Evolutionary conservation across 1,139 yeast genomes (phyloP), one percentile per base, ranked within the genome.

Genomic region (Candida frijolesensis): DNA sequence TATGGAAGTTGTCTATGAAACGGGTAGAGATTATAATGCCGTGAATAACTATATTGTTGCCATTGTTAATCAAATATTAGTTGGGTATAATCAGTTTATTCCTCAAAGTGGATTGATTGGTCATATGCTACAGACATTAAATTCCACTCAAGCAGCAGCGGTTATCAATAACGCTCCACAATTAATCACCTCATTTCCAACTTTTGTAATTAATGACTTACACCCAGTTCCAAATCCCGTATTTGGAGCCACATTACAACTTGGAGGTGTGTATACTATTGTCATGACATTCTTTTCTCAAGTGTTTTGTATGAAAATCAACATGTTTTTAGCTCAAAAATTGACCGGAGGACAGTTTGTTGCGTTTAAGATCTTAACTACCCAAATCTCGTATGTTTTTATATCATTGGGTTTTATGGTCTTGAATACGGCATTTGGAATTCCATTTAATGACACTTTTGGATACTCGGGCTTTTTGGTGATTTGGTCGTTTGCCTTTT

Each of bases 381-480:
- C 82, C 0, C 85, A 80, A 51, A 44, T 68, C 2, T 69, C 78
- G 0, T 80, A 74, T 56, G 44, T 79, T 1, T 58, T 76, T 5
- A 56, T 80, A 27, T 69, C 81, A 1, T 61, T 81, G 34, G 71
- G 76, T 1, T 77, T 68, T 54, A 70, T 77, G 27, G 58, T 68
- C 10, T 62, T 78, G 53, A 76, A 75, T 53, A 64, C 71, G 11
- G 83, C 84, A 0, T 81, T 76, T 60, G 76, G 72, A 35, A 62
- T 79, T 49, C 54, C 60, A 9, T 64, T 62, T 54, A 53, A 51
- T 27, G 61, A 56, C 8, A 60, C 78, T 0, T 68, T 78, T 46
- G 83, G 84, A 46, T 55, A 60, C 45, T 74, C 79, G 5, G 91
- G 91, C 0, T 86, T 85, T 61, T 67, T 85, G 40, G 80, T 85